Percentiles rank a stretch among this genome's conserved stretches.
Evolutionary conservation across 768 basidiomycete genomes (phyloP).

Genomic region (Calocybe indica): DNA sequence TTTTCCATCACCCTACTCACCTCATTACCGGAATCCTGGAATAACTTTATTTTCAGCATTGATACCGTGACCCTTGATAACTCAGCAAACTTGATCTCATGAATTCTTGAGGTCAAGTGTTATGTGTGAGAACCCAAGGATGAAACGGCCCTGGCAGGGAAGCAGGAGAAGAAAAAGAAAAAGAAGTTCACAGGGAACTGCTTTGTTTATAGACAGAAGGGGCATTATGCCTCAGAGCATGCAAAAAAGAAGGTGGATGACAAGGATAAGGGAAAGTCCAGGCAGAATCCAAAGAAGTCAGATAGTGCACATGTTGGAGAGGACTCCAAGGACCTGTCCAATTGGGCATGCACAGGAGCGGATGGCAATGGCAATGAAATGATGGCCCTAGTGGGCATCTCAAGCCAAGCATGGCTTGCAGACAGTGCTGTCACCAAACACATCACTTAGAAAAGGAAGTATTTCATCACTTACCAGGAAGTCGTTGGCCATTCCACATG

Average conservation of each 20-base stretch:
- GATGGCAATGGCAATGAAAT: not conserved
- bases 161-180: constrained; percentile 3
- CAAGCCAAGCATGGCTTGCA: not conserved
- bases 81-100: constrained; percentile 14
- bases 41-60: constrained; percentile 17
- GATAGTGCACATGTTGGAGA: not conserved
- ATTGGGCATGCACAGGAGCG: not conserved
- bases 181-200: constrained; percentile 7
- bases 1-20: constrained; percentile 24
- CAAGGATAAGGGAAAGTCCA: not conserved
- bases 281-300: constrained; percentile 1
- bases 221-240: constrained; percentile 3
- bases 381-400: not conserved
- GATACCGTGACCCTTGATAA: constrained; percentile 13
- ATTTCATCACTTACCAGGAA: not conserved
- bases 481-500: not conserved
- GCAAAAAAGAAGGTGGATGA: not conserved
- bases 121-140: constrained; percentile 4
- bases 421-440: not conserved
- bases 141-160: constrained; percentile 12
- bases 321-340: not conserved
- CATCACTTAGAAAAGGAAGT: not conserved
- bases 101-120: constrained; percentile 17
- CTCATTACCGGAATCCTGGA: constrained; percentile 27
- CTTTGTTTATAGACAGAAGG: constrained; percentile 6